Evolutionary conservation across 768 basidiomycete genomes (phyloP).

Genomic region (Clavaria fumosa): DNA sequence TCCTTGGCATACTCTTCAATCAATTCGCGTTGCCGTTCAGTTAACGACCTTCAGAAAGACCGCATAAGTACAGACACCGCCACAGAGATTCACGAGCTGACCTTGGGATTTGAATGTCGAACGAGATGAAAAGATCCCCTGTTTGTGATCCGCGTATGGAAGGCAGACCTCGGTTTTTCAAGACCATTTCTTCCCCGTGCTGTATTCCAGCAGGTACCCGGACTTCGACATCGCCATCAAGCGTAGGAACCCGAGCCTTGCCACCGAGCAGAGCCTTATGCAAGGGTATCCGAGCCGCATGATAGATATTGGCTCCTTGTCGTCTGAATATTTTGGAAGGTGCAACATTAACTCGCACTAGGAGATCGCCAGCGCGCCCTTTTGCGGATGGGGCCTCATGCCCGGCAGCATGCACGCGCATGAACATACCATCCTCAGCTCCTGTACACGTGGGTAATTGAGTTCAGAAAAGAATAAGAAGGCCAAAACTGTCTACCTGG

Average conservation of each 20-base stretch:
- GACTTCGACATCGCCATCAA: constrained; percentile 93
- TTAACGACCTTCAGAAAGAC: constrained; percentile 39
- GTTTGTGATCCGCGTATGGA: constrained; percentile 41
- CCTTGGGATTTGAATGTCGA: constrained; percentile 83
- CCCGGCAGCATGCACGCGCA: constrained; percentile 67
- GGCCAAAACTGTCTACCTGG: constrained; percentile 39
- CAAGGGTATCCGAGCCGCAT: constrained; percentile 79
- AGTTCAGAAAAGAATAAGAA: neutral
- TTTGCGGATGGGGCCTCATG: constrained; percentile 72
- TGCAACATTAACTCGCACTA: constrained; percentile 73
- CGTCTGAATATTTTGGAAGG: constrained; percentile 75
- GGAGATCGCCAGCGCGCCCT: constrained; percentile 70
- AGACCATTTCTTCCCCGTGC: constrained; percentile 92
- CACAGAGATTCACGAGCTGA: constrained; percentile 23
- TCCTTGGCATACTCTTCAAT: constrained; percentile 86
- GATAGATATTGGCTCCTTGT: constrained; percentile 84
- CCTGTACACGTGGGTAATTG: constrained; percentile 27
- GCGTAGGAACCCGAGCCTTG: constrained; percentile 78
- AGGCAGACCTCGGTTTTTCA: constrained; percentile 74
- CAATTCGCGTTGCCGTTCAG: constrained; percentile 71
- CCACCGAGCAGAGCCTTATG: constrained; percentile 91
- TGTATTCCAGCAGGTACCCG: constrained; percentile 87
- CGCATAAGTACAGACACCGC: neutral
- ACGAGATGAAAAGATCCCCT: constrained; percentile 83
- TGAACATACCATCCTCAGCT: constrained; percentile 88